These are phyloP conservation scores for Ganoderma lingzhi DNA, from an alignment of 1,284 basidiomycete species.

Conservation along the genomic window DNA sequence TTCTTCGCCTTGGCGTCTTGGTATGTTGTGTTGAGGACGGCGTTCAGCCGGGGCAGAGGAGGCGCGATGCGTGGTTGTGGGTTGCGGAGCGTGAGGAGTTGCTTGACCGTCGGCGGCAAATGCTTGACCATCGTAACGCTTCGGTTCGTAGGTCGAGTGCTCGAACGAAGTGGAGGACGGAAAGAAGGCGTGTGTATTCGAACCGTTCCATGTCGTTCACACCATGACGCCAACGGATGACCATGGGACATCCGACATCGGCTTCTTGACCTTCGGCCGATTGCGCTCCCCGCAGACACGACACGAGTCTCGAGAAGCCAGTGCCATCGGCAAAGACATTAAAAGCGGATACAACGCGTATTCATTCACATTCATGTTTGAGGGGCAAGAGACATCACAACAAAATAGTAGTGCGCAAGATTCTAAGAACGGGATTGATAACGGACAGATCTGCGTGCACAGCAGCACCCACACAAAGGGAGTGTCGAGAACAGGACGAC, in stretches of 20 bases:
- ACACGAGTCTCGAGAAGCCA: not conserved
- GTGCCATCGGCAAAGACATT: not conserved
- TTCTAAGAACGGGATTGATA: slow-evolving; percentile 7
- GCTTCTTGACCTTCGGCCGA: slow-evolving; percentile 4
- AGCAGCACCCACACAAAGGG: slow-evolving; percentile 29
- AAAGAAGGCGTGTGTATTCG: not conserved
- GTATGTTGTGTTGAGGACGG: slow-evolving; percentile 65
- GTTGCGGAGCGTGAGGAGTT: slow-evolving; percentile 74
- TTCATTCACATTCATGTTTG: slow-evolving; percentile 10
- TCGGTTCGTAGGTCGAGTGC: not conserved
- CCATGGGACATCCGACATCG: not conserved
- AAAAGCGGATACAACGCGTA: slow-evolving; percentile 9
- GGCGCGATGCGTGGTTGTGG: slow-evolving; percentile 72
- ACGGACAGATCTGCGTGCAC: slow-evolving; percentile 31
- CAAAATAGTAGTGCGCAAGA: slow-evolving; percentile 9
- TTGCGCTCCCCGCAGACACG: not conserved
- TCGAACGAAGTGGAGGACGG: not conserved
- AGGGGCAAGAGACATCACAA: slow-evolving; percentile 26
- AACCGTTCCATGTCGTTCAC: not conserved
- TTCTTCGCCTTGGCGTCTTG: slow-evolving; percentile 68
- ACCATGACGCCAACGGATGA: not conserved
- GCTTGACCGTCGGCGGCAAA: slow-evolving; percentile 66
- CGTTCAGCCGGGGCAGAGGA: slow-evolving; percentile 57
- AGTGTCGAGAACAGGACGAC: slow-evolving; percentile 26
- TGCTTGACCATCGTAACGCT: slow-evolving; percentile 50